A percentile compares a stretch with the other conserved stretches of the same genome.
Evolutionary conservation across 495 filamentous ascomycete genomes (phyloP).

Genomic region (Hypoxylon crocopeplum): DNA sequence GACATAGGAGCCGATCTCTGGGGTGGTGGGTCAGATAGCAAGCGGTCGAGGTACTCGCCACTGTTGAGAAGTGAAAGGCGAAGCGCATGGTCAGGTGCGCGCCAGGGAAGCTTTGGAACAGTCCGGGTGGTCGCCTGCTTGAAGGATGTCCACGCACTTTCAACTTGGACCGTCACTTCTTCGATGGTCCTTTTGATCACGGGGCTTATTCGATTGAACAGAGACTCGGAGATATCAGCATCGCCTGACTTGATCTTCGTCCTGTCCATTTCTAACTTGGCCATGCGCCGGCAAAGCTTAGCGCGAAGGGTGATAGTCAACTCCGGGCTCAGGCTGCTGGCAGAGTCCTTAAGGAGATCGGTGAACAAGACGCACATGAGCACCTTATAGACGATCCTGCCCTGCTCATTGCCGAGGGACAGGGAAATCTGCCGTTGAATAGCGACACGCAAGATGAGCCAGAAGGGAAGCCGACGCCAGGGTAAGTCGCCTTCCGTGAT

Average conservation of each 20-base stretch:
- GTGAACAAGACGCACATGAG: slow-evolving; percentile 56
- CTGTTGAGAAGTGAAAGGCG: slow-evolving; percentile 56
- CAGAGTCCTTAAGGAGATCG: slow-evolving; percentile 49
- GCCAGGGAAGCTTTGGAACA: slow-evolving; percentile 49
- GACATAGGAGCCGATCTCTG: not conserved
- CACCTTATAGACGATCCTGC: slow-evolving; percentile 64
- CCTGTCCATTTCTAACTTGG: slow-evolving; percentile 60
- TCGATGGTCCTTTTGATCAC: slow-evolving; percentile 29
- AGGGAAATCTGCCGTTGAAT: slow-evolving; percentile 56
- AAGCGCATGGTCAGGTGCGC: slow-evolving; percentile 39
- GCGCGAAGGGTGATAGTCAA: slow-evolving; percentile 48
- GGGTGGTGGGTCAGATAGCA: not conserved
- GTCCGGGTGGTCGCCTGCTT: slow-evolving; percentile 40
- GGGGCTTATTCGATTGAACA: slow-evolving; percentile 28
- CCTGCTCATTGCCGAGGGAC: slow-evolving; percentile 51
- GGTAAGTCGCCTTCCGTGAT: slow-evolving; percentile 53
- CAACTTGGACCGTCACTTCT: slow-evolving; percentile 16
- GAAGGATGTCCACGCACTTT: slow-evolving; percentile 39
- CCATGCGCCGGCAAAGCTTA: slow-evolving; percentile 67
- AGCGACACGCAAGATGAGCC: slow-evolving; percentile 63
- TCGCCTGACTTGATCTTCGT: not conserved
- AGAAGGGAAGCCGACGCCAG: slow-evolving; percentile 63
- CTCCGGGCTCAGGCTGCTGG: slow-evolving; percentile 26
- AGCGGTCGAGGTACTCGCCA: slow-evolving; percentile 42
- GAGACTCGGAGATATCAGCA: not conserved